phyloP scores from a whole-genome alignment of 805 yeast genomes.

The Teunomyces cretensis region DNA sequence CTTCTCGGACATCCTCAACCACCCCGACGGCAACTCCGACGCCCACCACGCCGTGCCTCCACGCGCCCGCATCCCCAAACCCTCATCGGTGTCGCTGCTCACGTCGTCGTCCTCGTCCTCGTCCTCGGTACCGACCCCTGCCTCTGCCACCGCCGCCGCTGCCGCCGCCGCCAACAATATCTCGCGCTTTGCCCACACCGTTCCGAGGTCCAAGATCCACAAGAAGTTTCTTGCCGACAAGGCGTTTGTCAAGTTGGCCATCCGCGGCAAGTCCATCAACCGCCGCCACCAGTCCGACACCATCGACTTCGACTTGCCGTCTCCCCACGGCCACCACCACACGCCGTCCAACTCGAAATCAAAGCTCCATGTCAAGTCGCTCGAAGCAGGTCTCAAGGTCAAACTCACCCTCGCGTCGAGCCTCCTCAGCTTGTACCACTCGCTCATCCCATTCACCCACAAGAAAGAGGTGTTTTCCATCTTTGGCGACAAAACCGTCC shows the following conservation, averaged over 20 bases:
- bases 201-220: constrained; percentile 15
- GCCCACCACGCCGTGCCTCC: not conserved
- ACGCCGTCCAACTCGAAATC: constrained; percentile 12
- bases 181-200: constrained; percentile 1
- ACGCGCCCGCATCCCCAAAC: not conserved
- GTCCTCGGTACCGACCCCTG: not conserved
- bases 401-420: constrained; percentile 49
- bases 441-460: constrained; percentile 36
- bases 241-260: constrained; percentile 21
- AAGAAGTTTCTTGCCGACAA: constrained; percentile 7
- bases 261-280: constrained; percentile 31
- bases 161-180: too few relatives aligned
- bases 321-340: constrained; percentile 1
- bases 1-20: constrained; percentile 18
- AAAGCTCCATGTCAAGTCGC: constrained; percentile 41
- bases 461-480: constrained; percentile 18
- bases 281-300: constrained; percentile 7
- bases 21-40: constrained; percentile 5
- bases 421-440: constrained; percentile 43
- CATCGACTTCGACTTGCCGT: not conserved
- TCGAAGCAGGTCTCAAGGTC: constrained; percentile 52
- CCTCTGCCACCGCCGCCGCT: not conserved
- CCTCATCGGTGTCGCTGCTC: not conserved
- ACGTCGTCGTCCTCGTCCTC: constrained; percentile 7
- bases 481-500: constrained; percentile 5